Conservation (phyloP, 2,329 filamentous ascomycete species). For the Microdochium trichocladiopsis region DNA sequence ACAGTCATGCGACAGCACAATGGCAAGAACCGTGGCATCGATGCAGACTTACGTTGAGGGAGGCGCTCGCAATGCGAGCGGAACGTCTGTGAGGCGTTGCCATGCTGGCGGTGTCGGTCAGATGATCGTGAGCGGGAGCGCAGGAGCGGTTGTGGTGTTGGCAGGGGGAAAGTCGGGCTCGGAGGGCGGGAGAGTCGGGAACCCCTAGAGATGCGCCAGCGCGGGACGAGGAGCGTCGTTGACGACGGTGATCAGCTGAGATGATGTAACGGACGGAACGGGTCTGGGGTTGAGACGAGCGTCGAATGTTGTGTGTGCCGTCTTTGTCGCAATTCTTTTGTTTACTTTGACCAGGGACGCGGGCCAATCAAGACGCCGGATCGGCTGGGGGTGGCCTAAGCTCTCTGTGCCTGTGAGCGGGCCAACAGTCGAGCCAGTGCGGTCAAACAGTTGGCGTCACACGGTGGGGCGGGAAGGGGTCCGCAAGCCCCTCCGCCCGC, state of each 20-base stretch:
- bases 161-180: constrained; percentile 1
- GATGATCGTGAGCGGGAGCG: constrained; percentile 3
- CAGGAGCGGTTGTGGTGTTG: background rate
- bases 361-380: background rate
- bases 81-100: constrained; percentile 28
- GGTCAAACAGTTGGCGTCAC: no score
- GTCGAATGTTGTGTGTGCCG: no score
- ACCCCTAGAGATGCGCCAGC: background rate
- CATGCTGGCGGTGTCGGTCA: constrained; percentile 16
- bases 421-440: no score
- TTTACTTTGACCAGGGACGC: background rate
- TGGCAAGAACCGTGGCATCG: constrained; percentile 1
- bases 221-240: background rate
- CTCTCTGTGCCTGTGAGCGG: background rate
- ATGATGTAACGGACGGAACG: background rate
- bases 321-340: background rate
- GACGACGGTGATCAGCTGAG: background rate
- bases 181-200: background rate
- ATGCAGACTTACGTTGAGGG: constrained; percentile 3
- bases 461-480: no score
- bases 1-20: no score
- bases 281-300: background rate
- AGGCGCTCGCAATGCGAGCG: constrained; percentile 32
- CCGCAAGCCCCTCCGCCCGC: no score
- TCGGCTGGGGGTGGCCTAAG: background rate